phyloP scores from a whole-genome alignment of 1,284 basidiomycete species.

The Mixia osmundae region DNA sequence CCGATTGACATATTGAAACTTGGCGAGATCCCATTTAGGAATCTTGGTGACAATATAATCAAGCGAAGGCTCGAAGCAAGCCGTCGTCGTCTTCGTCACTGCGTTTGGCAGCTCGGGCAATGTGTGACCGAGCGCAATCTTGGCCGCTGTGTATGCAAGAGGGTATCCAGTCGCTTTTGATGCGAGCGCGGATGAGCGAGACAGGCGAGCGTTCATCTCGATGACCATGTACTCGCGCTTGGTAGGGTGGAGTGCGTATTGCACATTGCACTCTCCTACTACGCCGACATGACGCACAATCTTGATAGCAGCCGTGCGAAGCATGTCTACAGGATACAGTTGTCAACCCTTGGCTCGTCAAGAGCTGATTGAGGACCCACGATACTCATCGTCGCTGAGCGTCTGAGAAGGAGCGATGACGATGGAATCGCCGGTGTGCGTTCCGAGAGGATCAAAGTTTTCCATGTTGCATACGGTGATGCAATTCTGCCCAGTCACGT shows the following conservation, averaged over 20 bases:
- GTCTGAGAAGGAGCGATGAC: constrained; percentile 98
- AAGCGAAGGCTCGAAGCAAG: constrained; percentile 97
- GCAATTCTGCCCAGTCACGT: constrained; percentile 17
- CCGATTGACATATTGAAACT: constrained; percentile 88
- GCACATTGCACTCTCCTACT: constrained; percentile 84
- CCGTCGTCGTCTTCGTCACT: constrained; percentile 96
- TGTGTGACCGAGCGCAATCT: constrained; percentile 95
- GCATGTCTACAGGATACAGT: constrained; percentile 50
- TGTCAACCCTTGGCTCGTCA: constrained; percentile 11
- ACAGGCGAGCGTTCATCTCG: constrained; percentile 61
- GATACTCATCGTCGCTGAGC: constrained; percentile 44
- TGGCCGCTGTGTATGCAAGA: constrained; percentile 95
- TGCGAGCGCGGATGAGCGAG: constrained; percentile 42
- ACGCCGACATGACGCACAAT: constrained; percentile 94
- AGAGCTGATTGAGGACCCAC: neutral
- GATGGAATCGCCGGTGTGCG: constrained; percentile 99
- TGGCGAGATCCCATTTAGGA: constrained; percentile 97
- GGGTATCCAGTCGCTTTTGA: constrained; percentile 99
- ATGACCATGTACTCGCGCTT: constrained; percentile 94
- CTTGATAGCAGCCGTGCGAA: constrained; percentile 90
- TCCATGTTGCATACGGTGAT: constrained; percentile 35
- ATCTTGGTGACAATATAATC: constrained; percentile 99
- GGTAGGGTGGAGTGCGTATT: constrained; percentile 88
- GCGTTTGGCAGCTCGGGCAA: constrained; percentile 95
- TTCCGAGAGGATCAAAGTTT: constrained; percentile 97